Base-by-base conservation (phyloP, 1,139 yeast species). In the Ogataea hybrid region DNA sequence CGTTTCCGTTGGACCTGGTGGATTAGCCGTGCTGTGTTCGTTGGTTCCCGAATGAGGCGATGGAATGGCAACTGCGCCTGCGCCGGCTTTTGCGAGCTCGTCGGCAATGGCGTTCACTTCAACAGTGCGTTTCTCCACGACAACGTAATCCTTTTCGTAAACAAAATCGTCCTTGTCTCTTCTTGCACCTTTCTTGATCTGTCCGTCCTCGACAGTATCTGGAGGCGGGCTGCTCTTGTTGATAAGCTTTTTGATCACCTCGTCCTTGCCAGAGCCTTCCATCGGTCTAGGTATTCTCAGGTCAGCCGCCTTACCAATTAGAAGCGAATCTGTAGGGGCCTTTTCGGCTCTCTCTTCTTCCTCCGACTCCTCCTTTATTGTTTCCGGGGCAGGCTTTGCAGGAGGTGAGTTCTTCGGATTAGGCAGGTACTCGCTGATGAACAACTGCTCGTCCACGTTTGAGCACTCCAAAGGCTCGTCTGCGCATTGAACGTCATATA, bases 21-120 rank as follows among this genome's bases (percentile, higher is more conserved):
- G 10, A 16, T 30, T 21, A 7, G 35, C 14, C 7, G 31, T 4
- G 18, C 18, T 10, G 14, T 10, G 33, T 11, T 17, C 32, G 12
- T 27, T 27, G 14, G 22, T 28, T 5, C 55, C 54, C 15, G 52
- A 15, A 3, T 27, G 46, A 3, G 48, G 37, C 2, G 50, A 38
- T 1, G 51, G 42, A 40, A 74, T 71, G 0, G 79, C 82, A 18
- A 68, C 71, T 3, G 73, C 77, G 1, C 81, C 79, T 41, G 77
- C 67, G 1, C 86, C 85, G 2, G 84, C 81, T 49, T 75, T 74
- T 2, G 86, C 92, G 42, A 90, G 69, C 59, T 89, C 95, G 63
- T 92, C 97, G 8, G 97, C 97, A 43, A 92, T 70, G 1, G 96
- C 94, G 65, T 92, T 92, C 9, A 92, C 95, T 62, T 92, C 97